Base-by-base conservation (phyloP, 116 monocot species). In the Zostera marina region DNA sequence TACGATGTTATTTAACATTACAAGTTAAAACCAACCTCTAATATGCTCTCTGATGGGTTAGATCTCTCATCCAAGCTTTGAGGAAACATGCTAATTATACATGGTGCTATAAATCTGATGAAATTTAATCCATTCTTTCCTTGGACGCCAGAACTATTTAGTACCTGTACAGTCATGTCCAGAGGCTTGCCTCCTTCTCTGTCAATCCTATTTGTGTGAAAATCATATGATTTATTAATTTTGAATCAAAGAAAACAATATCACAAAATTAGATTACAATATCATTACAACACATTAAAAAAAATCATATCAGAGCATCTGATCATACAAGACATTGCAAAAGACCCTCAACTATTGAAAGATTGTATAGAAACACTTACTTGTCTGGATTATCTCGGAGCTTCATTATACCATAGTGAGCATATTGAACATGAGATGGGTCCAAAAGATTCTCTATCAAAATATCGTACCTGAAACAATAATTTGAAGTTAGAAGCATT, bases 371-470 rank as follows among this genome's bases (percentile, higher is more conserved):
- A 38, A 56, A n/a, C 48, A 56, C 25, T n/a, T 56, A 56, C 56
- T 32, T 56, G 38, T 56, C 39, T 38, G 56, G 56, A 56, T 60
- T 52, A 72, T 58, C 79, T 16, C 70, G 65, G 42, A 67, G 54
- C 58, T 72, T 75, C 79, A 93, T 71, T 64, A 93, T 63, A 62
- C 81, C 79, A 66, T 70, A 70, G 62, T 93, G 93, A 52, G 93
- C 93, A 69, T 93, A 93, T 8, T 56, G 76, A 48, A 87, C 79
- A 79, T 93, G 93, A 68, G 93, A 84, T 56, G 93, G 88, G 56
- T 93, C 93, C 93, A 93, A 84, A 53, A 93, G 81, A 71, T 93
- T 93, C 64, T 93, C 93, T 10, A 71, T 44, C 44, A 93, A 57
- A 66, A 88, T 60, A 63, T 93, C 93, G 22, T 93, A 93, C 71